Base-by-base conservation (phyloP, 2,329 filamentous ascomycete genomes). In the Sclerotinia borealis region DNA sequence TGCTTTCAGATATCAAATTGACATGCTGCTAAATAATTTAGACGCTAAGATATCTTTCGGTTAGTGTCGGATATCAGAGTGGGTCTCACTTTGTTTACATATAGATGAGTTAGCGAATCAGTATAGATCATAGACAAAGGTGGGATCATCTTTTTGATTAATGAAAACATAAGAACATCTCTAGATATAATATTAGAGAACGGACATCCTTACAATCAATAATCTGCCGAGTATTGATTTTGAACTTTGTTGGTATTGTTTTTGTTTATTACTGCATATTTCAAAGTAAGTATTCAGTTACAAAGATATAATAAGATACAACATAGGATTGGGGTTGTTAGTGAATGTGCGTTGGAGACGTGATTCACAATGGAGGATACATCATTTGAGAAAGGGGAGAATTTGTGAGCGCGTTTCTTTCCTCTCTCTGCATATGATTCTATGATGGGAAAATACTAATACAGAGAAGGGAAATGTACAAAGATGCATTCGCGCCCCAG, bases 401-500 rank as follows among this genome's bases (percentile, higher is more conserved):
- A 64, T 63, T 34, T 27, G 61, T 65, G 68, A 64, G 65, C 62
- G 69, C 68, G 52, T 55, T 61, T 45, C 31, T n/a, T 41, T 37
- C n/a, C 37, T 59, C 25, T 45, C 37, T 61, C 31, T 41, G 39
- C 9, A 27, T 11, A 0, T n/a, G 17, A 17, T 7, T 11, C 4
- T 48, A 39, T 52, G 29, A 34, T 45, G 25, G 49, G 7, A 19
- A 4, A 41, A 36, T 4, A 31, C 52, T 56, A 45, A 56, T 34
- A 10, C 1, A 6, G 37, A 56, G 39, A 59, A 74, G 73, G 69
- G 66, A 68, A 19, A 66, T 74, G 11, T 72, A 68, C 48, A 69
- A 69, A 67, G 72, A 73, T 61, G 64, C 66, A 11, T 71, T 75
- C 54, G 64, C 64, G 36, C 72, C 70, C 3, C 68, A 59, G 61